These are phyloP conservation scores for Umbelopsis vinacea DNA, from an alignment of 192 early-diverging fungal genomes.

Conservation along the genomic window DNA sequence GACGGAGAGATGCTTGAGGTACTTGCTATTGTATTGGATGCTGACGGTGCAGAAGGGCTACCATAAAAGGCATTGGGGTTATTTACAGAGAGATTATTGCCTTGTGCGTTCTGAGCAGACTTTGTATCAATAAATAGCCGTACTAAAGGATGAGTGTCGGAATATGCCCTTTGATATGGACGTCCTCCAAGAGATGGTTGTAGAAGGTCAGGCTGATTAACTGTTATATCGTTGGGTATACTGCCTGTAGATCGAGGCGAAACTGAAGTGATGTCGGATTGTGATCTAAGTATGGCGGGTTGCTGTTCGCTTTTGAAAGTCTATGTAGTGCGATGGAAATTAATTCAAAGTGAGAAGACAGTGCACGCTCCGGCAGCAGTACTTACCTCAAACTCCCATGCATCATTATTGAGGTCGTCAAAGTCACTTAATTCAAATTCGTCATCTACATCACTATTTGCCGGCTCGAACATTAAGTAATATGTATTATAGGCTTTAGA, in stretches of 20 bases:
- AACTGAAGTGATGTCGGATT: neutral
- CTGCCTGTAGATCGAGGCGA: neutral
- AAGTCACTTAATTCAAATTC: slow-evolving; percentile 51
- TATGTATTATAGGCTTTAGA: neutral
- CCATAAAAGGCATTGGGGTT: neutral
- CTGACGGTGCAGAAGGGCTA: neutral
- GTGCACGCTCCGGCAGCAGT: neutral
- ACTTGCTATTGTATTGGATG: neutral
- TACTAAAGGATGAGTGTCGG: slow-evolving; percentile 36
- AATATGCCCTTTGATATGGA: slow-evolving; percentile 29
- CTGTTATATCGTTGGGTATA: neutral
- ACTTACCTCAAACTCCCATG: slow-evolving; percentile 62
- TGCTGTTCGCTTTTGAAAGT: slow-evolving; percentile 19
- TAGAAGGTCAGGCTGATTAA: slow-evolving; percentile 17
- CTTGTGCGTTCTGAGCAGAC: slow-evolving; percentile 1
- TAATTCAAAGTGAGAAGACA: neutral
- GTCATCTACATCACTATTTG: slow-evolving; percentile 47
- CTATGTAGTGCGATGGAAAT: slow-evolving; percentile 4
- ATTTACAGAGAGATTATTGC: slow-evolving; percentile 3
- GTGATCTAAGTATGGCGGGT: slow-evolving; percentile 12
- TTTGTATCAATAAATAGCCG: slow-evolving; percentile 32
- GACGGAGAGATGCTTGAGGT: slow-evolving; percentile 1
- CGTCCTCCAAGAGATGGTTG: slow-evolving; percentile 19
- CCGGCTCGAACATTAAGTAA: neutral
- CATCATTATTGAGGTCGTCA: slow-evolving; percentile 44